Base-by-base conservation (phyloP, 768 basidiomycete genomes). In the Lactarius sanguifluus region DNA sequence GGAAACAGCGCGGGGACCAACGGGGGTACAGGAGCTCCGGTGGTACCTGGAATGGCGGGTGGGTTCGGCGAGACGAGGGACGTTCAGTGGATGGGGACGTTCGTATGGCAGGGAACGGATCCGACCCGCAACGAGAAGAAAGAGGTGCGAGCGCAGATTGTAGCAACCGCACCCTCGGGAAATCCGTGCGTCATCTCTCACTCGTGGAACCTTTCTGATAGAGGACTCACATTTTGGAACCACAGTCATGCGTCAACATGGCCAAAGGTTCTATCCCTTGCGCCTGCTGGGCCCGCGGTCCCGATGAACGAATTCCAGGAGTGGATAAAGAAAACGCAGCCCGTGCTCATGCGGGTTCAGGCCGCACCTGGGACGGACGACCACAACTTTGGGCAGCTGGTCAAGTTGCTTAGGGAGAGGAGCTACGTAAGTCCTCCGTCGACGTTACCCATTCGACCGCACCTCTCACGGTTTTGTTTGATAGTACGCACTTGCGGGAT, bases 401-500 rank as follows among this genome's bases (percentile, higher is more conserved):
- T 70, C 9, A 62, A 62, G 34, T 58, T 70, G 50, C 64, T 70
- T 2, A 64, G 62, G 23, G 69, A 70, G 8, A 69, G 57, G 28
- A 38, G n/a, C 34, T 62, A 57, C 10, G 69, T 70, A 61, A 1
- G 69, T 61, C 41, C 6, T 23, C 38, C 43, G 10, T 50, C 10
- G n/a, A 2, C 10, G 15, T 32, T 41, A 4, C 40, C 12, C 23
- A 3, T 18, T 5, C 50, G 57, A 23, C 3, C 52, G 1, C 16
- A 38, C 41, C 47, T 54, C 57, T 66, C 10, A 66, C 18, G 3
- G 3, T 43, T 18, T 52, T n/a, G 40, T 43, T 8, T 1, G 13
- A 64, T 30, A 69, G 70, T 71, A 71, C 28, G 70, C 70, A 16
- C 6, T 66, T 23, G 62, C 68, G 55, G 52, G 56, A 5, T 71